These are phyloP conservation scores for Starmerella cellae DNA, from an alignment of 805 yeast species.

Conservation along the genomic window DNA sequence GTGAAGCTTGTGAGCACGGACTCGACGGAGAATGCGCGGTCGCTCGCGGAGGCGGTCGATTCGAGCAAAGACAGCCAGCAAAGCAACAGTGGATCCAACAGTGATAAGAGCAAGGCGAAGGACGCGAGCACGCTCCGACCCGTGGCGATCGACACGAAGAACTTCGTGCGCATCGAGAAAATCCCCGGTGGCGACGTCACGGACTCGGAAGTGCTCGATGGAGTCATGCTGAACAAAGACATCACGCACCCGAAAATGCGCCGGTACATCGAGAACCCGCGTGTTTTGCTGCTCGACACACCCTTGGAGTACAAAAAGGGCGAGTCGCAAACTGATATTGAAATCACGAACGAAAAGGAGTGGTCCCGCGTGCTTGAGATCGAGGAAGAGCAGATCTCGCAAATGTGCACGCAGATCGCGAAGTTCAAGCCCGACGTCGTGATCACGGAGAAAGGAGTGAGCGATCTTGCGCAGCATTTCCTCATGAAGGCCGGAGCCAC, in stretches of 20 bases:
- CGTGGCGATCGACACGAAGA: slow-evolving; percentile 76
- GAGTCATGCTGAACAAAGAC: slow-evolving; percentile 87
- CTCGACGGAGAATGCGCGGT: slow-evolving; percentile 23
- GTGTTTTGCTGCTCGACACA: slow-evolving; percentile 80
- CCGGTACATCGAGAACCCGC: slow-evolving; percentile 76
- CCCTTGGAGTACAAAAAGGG: slow-evolving; percentile 98
- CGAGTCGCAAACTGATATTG: slow-evolving; percentile 95
- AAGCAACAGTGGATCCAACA: background rate
- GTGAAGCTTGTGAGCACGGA: slow-evolving; percentile 62
- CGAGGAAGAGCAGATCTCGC: slow-evolving; percentile 92
- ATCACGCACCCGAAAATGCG: slow-evolving; percentile 98
- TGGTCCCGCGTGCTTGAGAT: slow-evolving; percentile 91
- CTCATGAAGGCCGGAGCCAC: slow-evolving; percentile 85
- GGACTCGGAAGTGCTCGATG: slow-evolving; percentile 77
- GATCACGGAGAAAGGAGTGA: slow-evolving; percentile 95
- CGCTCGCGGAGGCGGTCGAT: background rate
- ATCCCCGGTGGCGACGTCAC: slow-evolving; percentile 96
- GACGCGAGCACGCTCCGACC: slow-evolving; percentile 31
- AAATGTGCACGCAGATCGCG: slow-evolving; percentile 72
- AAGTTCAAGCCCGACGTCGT: slow-evolving; percentile 85
- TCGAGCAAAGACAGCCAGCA: background rate
- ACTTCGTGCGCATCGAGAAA: slow-evolving; percentile 88
- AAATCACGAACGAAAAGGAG: slow-evolving; percentile 88
- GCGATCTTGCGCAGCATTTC: slow-evolving; percentile 95
- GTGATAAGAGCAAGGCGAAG: slow-evolving; percentile 30